These are phyloP conservation scores for Adenanthera pavonina DNA, from an alignment of 306 rosid species.

Conservation along the genomic window DNA sequence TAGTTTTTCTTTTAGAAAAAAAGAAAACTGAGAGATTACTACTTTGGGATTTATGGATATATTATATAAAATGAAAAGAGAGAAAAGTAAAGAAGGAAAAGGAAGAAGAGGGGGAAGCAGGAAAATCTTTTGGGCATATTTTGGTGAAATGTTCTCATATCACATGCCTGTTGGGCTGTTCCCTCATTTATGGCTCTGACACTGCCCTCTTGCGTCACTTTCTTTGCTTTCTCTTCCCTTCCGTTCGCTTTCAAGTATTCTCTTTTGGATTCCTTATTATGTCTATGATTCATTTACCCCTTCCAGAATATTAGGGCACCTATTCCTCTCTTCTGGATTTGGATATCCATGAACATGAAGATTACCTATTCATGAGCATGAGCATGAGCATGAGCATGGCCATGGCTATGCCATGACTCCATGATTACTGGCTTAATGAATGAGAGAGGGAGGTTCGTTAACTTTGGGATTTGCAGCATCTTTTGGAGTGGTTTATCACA, in stretches of 20 bases:
- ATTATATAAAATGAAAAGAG: too few species aligned
- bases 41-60: too few species aligned
- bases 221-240: not conserved
- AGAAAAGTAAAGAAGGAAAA: not conserved
- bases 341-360: too few species aligned
- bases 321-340: not conserved
- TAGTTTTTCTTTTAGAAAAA: too few species aligned
- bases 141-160: constrained; percentile 40
- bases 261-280: not conserved
- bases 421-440: constrained; percentile 29
- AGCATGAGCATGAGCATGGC: not conserved
- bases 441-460: constrained; percentile 48
- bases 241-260: not conserved
- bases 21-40: too few species aligned
- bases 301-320: not conserved
- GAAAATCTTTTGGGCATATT: constrained; percentile 56
- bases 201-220: constrained; percentile 39
- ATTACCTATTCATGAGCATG: not conserved
- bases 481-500: not conserved
- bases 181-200: constrained; percentile 59
- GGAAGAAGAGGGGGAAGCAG: not conserved
- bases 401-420: not conserved
- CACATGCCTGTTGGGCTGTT: constrained; percentile 48
- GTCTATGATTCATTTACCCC: not conserved
- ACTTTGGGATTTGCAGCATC: constrained; percentile 67